Evolutionary conservation across 2,329 filamentous ascomycete genomes (phyloP).

Genomic region (Stylonectria norvegica): DNA sequence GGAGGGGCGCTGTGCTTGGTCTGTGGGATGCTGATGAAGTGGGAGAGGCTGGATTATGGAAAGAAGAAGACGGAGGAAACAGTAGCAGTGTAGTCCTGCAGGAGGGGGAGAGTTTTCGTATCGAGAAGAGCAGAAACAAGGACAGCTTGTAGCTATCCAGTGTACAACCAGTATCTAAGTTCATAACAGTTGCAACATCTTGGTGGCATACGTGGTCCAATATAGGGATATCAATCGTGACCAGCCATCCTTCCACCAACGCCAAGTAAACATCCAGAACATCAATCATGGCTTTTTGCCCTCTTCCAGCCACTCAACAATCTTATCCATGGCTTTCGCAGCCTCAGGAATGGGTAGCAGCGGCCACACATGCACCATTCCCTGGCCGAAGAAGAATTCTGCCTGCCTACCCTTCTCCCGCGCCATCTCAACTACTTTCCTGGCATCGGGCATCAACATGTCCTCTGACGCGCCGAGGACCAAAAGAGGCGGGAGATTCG

Average conservation of each 20-base stretch:
- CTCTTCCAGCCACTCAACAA: slow-evolving; percentile 26
- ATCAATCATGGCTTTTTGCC: slow-evolving; percentile 9
- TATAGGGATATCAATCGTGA: too few relatives aligned
- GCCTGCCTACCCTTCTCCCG: slow-evolving; percentile 24
- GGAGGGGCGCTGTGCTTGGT: slow-evolving; percentile 6
- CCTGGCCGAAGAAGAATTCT: slow-evolving; percentile 28
- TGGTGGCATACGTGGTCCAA: too few relatives aligned
- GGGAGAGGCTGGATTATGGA: slow-evolving; percentile 11
- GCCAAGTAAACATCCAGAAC: slow-evolving; percentile 2
- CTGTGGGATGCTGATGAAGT: slow-evolving; percentile 10
- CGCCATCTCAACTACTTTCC: slow-evolving; percentile 27
- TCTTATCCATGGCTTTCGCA: slow-evolving; percentile 23
- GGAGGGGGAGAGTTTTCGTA: too few relatives aligned
- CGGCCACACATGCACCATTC: slow-evolving; percentile 34
- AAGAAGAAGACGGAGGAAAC: slow-evolving; percentile 1
- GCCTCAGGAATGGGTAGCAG: slow-evolving; percentile 29
- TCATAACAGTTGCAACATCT: too few relatives aligned
- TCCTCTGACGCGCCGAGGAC: slow-evolving; percentile 29
- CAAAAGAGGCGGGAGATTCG: slow-evolving; percentile 29
- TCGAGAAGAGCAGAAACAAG: too few relatives aligned
- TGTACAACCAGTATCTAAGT: too few relatives aligned
- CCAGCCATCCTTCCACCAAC: slow-evolving; percentile 8
- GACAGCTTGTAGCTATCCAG: too few relatives aligned
- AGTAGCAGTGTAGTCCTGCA: neutral
- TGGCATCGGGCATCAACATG: slow-evolving; percentile 27